Base-by-base conservation (phyloP, 2,329 filamentous ascomycete species). In the Colletotrichum sp. region DNA sequence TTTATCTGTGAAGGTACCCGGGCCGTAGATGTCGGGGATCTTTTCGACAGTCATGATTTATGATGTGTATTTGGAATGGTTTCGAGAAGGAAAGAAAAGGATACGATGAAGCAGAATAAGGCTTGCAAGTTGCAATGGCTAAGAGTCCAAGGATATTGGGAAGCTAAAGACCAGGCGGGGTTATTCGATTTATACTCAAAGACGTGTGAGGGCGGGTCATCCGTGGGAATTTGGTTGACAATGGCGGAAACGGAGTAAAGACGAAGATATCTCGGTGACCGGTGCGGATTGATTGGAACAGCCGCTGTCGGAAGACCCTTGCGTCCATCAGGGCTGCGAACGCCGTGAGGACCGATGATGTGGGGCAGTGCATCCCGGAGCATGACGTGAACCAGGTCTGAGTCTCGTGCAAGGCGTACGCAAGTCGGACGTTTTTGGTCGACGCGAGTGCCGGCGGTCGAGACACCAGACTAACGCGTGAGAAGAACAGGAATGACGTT, bases 1-100 rank as follows among this genome's bases (percentile, higher is more conserved):
- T 9, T 66, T 74, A 74, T 84, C 83, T 9, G 79, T 79, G 71
- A 78, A 81, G 9, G 83, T 81, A 18, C 82, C 83, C 3, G 81
- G 80, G 8, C 83, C 82, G 74, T 84, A 84, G 55, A 80, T 77
- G 52, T 81, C 79, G 10, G 67, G 71, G 25, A 74, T 71, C 60
- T 30, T 74, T 16, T 74, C 67, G n/a, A 28, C 36, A 13, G 71
- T 10, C 71, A 74, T 74, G 27, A 13, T 58, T 13, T 9, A 28
- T 25, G 39, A 15, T 36, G 8, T 30, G 28, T 58, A 27, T 18
- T 27, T 13, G 55, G 9, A 28, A 22, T 22, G 22, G 15, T 58
- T 58, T 58, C 30, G 58, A 13, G 18, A 64, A 15, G 18, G 32
- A 25, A 64, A 15, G n/a, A 64, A 64, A 36, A 30, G 12, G n/a